A percentile compares a stretch with the other conserved stretches of the same genome.
These are phyloP conservation scores for Diaporthe vaccinii DNA, from an alignment of 2,329 filamentous ascomycete genomes.

Conservation along the genomic window DNA sequence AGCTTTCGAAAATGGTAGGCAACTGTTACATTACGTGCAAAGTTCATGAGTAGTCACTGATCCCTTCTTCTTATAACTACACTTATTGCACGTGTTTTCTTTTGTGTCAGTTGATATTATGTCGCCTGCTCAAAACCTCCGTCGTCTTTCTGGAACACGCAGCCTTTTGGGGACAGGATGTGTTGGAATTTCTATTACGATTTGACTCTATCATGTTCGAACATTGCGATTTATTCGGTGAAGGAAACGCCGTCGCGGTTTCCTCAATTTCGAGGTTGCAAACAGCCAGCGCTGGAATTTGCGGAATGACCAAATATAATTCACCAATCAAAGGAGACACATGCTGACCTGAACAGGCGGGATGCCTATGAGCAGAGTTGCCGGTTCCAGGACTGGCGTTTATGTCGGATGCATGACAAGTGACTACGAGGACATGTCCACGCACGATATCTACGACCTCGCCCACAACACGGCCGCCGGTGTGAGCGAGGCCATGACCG, in stretches of 20 bases:
- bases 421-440: constrained; percentile 42
- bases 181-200: no score
- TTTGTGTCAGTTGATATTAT: no score
- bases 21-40: background rate
- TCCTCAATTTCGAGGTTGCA: no score
- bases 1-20: constrained; percentile 36
- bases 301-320: no score
- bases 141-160: background rate
- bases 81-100: no score
- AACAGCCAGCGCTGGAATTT: no score
- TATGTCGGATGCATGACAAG: constrained; percentile 47
- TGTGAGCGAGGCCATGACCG: constrained; percentile 35
- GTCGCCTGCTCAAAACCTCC: background rate
- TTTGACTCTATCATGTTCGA: no score
- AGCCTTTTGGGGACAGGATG: no score
- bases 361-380: background rate
- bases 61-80: no score
- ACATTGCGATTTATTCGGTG: no score
- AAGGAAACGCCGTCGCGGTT: no score
- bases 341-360: constrained; percentile 18
- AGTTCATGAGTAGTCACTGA: no score
- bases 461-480: constrained; percentile 49
- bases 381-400: constrained; percentile 35
- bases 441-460: constrained; percentile 39
- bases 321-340: background rate